Evolutionary conservation across 306 rosid species (phyloP), one percentile per base, ranked within the genome.

Genomic region (Albizia julibrissin): DNA sequence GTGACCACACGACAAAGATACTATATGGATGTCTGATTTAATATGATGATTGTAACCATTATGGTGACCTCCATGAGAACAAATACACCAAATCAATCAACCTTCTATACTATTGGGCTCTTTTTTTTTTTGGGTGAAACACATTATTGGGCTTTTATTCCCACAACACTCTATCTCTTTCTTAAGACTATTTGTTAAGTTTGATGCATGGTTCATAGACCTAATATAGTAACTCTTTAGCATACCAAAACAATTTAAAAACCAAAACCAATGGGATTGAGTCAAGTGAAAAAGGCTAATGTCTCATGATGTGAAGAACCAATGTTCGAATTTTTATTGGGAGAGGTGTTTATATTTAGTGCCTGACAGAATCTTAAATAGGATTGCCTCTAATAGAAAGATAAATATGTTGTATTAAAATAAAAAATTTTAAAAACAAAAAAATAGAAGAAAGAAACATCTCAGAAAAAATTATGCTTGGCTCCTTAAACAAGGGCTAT

Each of bases 261-360:
- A 37, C 4, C 39, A 34, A 34, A 34, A 34, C n/a, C 34, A 31
- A 31, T 3, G 3, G 33, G 33, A n/a, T 1, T 31, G 33, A 0
- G 37, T 33, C 4, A 3, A 33, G 39, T 1, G 7, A 6, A 33
- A 33, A 3, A 4, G 34, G 34, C 3, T 33, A 33, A 3, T 33
- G 4, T 0, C 0, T 33, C 34, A 33, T 3, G 5, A 33, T 3
- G 34, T 3, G 34, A 3, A 5, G 0, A 6, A 37, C 8, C 6
- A 37, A 37, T 0, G 0, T 37, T 37, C 6, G 1, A 37, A 37
- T 37, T 1, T 1, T 1, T 0, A 1, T 0, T 37, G 0, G 8
- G 6, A 0, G 40, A 37, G 40, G 0, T 6, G 8, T 1, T 0
- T 1, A 37, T 8, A 37, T 37, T 37, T 37, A 34, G 5, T 34